Base-by-base conservation (phyloP, 2,329 filamentous ascomycete genomes). In the Didymellaceae sp. region DNA sequence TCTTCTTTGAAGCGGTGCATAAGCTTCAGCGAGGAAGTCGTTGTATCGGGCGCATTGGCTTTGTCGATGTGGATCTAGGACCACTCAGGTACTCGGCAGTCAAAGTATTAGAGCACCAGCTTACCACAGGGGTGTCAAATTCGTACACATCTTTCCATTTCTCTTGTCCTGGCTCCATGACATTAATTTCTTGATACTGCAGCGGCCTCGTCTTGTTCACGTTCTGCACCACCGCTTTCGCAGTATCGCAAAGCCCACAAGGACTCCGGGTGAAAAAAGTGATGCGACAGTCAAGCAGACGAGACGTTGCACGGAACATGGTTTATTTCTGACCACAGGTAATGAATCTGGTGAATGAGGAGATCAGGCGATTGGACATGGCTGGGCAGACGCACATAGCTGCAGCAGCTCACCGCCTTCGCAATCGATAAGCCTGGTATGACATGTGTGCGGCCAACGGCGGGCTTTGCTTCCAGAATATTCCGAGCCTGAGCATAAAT, bases 111-210 rank as follows among this genome's bases (percentile, higher is more conserved):
- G 17, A 30, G 24, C n/a, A 18, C 28, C 20, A 14, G 54, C 75
- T 65, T 77, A 92, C 89, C 65, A 92, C 89, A 0, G 89, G 89
- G 6, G 90, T 89, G 61, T 93, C 89, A 68, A 91, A 90, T 50
- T 91, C 89, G 67, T 93, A 93, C 1, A 91, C 66, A 39, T 86
- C 80, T 63, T 83, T 85, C 89, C 89, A 93, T 18, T 77, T 75
- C 55, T 84, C 81, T 13, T 81, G 80, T 20, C 84, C 82, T 0
- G 82, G 78, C 39, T 82, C 80, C 74, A 89, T 84, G 39, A 92
- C 84, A 66, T 91, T 81, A 54, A 90, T 78, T 70, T 91, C 87
- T 6, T 78, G 77, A 71, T 85, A 91, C 14, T 80, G 80, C 71
- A 92, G 90, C 0, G 86, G 86, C 20, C 86, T 77, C 21, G 75